Conservation (phyloP, 495 filamentous ascomycete genomes). For the Neurospora sp. region DNA sequence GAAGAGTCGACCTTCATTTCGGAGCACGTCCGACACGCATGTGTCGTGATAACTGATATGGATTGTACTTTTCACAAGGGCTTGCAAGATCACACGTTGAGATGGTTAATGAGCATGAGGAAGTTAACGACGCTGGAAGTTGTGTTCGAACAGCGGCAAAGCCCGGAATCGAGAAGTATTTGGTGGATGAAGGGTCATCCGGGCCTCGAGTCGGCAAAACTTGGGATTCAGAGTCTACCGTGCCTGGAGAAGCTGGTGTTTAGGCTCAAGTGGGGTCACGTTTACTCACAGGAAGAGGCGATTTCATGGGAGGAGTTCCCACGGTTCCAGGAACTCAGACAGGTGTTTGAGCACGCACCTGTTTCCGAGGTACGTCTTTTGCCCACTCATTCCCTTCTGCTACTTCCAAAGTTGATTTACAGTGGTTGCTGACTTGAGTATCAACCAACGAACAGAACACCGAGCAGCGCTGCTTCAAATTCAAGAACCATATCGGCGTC, state of each 20-base stretch:
- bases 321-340: neutral
- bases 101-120: neutral
- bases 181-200: accelerated
- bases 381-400: neutral
- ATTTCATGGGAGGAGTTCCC: neutral
- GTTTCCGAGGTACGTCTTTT: neutral
- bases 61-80: neutral
- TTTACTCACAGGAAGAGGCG: neutral
- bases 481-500: neutral
- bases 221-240: neutral
- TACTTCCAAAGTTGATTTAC: neutral
- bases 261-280: neutral
- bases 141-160: neutral
- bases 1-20: neutral
- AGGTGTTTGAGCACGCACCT: neutral
- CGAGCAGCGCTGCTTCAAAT: neutral
- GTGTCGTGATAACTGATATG: neutral
- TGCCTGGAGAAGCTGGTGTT: neutral
- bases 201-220: neutral
- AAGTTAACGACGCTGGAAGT: neutral
- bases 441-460: neutral
- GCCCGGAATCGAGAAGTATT: neutral
- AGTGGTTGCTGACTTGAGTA: neutral
- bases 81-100: neutral
- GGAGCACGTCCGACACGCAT: neutral